Conservation (phyloP, 352 stramenopile species). For the Plasmopara halstedii region DNA sequence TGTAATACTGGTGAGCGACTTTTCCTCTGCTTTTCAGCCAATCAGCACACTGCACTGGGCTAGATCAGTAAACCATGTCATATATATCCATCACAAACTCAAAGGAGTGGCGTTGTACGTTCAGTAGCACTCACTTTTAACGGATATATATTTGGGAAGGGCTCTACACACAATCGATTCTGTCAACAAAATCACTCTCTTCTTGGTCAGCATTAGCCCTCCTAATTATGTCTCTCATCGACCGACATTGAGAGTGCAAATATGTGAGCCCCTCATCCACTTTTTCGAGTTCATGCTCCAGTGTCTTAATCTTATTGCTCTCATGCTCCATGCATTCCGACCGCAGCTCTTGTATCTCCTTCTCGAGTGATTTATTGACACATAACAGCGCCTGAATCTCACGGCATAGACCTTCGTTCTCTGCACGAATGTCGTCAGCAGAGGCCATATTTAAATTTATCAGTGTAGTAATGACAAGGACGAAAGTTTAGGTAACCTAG, state of each 20-base stretch:
- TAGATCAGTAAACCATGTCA: no score
- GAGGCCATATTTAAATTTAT: conserved; percentile 16
- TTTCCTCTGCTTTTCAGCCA: no score
- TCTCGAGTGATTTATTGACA: conserved; percentile 58
- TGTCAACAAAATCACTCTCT: no score
- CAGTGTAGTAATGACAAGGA: neutral
- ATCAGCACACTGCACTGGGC: no score
- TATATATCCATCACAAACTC: no score
- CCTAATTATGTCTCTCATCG: conserved; percentile 31
- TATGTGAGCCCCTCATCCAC: conserved; percentile 29
- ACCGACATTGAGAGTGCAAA: conserved; percentile 34
- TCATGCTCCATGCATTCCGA: conserved; percentile 39
- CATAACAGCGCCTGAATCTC: conserved; percentile 54
- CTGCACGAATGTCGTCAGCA: conserved; percentile 30
- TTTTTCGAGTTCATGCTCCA: conserved; percentile 42
- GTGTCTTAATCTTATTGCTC: conserved; percentile 29
- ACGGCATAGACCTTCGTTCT: conserved; percentile 47
- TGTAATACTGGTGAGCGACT: no score
- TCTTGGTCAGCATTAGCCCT: conserved; percentile 21
- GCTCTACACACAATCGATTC: no score
- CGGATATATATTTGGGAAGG: no score
- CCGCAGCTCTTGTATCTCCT: conserved; percentile 45
- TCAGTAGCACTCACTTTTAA: no score
- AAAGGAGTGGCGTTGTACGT: no score
- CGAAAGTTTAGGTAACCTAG: neutral